Evolutionary conservation across 2,329 filamentous ascomycete genomes (phyloP).

Genomic region (Coniochaeta ligniaria): DNA sequence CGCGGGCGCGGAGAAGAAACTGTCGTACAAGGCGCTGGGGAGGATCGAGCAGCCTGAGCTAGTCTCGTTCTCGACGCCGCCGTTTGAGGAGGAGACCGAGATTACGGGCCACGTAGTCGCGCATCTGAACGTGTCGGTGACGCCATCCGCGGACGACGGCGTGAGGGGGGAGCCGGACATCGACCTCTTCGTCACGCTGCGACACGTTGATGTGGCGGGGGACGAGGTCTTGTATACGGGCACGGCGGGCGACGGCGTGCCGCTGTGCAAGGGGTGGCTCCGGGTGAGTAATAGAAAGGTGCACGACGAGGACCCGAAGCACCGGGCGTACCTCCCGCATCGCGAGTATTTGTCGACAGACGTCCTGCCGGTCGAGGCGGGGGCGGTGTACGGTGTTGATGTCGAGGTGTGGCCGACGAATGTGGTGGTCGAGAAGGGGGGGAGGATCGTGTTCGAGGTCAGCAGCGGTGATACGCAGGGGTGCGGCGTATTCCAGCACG

Average conservation of each 20-base stretch:
- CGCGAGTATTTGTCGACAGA: constrained; percentile 52
- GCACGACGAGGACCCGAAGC: constrained; percentile 39
- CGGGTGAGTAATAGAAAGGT: constrained; percentile 49
- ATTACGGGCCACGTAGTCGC: constrained; percentile 62
- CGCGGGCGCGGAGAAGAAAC: constrained; percentile 24
- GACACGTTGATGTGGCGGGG: constrained; percentile 46
- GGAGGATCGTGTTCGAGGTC: constrained; percentile 48
- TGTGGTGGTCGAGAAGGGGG: constrained; percentile 42
- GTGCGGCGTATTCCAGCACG: constrained; percentile 48
- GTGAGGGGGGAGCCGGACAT: constrained; percentile 36
- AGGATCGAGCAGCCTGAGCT: constrained; percentile 44
- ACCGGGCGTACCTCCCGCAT: constrained; percentile 47
- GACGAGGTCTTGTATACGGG: constrained; percentile 58
- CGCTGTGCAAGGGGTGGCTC: constrained; percentile 58
- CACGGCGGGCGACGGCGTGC: constrained; percentile 56
- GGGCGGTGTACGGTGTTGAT: constrained; percentile 52
- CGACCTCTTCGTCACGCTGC: constrained; percentile 56
- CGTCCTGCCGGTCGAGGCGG: constrained; percentile 43
- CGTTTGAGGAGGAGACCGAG: constrained; percentile 58
- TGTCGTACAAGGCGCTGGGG: constrained; percentile 54
- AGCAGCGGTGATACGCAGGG: constrained; percentile 52
- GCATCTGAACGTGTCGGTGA: constrained; percentile 57
- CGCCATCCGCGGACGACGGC: constrained; percentile 40
- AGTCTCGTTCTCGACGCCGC: constrained; percentile 48
- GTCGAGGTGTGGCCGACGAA: constrained; percentile 61